Conservation (phyloP, 1,139 yeast species). For the Yamadazyma taylorii region DNA sequence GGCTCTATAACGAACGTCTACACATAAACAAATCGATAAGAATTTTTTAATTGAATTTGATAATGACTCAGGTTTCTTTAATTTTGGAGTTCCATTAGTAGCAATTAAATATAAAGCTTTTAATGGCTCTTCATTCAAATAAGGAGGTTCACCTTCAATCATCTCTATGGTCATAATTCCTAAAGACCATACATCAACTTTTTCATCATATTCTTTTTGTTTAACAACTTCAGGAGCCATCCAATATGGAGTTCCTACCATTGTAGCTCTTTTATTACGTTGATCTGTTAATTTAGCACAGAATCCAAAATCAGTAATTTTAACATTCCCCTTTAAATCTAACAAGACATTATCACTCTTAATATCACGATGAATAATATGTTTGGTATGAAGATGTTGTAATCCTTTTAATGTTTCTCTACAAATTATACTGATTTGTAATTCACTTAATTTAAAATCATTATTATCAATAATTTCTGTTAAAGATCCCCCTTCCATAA, state of each 20-base stretch:
- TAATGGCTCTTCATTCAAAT: conserved; percentile 88
- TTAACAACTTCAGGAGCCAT: conserved; percentile 99
- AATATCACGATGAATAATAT: conserved; percentile 93
- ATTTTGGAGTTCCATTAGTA: conserved; percentile 94
- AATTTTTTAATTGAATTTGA: conserved; percentile 82
- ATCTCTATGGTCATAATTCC: conserved; percentile 98
- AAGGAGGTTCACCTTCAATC: conserved; percentile 99
- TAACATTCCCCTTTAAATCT: conserved; percentile 84
- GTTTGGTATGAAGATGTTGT: conserved; percentile 85
- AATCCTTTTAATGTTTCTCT: conserved; percentile 89
- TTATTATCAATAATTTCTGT: conserved; percentile 90
- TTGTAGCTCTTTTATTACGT: conserved; percentile 90
- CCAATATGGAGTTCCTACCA: conserved; percentile 99
- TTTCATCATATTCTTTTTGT: conserved; percentile 94
- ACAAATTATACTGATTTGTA: conserved; percentile 89
- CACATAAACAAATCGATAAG: conserved; percentile 89
- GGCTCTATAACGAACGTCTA: conserved; percentile 90
- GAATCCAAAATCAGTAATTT: conserved; percentile 96
- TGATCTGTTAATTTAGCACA: conserved; percentile 95
- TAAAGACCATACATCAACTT: conserved; percentile 96
- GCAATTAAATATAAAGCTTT: conserved; percentile 73
- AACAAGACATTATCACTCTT: conserved; percentile 91
- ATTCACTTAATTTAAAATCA: conserved; percentile 61
- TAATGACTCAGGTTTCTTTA: conserved; percentile 80
- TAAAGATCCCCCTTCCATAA: conserved; percentile 77